Conservation (phyloP, 2,329 filamentous ascomycete genomes). For the Hypoxylon rubiginosum region DNA sequence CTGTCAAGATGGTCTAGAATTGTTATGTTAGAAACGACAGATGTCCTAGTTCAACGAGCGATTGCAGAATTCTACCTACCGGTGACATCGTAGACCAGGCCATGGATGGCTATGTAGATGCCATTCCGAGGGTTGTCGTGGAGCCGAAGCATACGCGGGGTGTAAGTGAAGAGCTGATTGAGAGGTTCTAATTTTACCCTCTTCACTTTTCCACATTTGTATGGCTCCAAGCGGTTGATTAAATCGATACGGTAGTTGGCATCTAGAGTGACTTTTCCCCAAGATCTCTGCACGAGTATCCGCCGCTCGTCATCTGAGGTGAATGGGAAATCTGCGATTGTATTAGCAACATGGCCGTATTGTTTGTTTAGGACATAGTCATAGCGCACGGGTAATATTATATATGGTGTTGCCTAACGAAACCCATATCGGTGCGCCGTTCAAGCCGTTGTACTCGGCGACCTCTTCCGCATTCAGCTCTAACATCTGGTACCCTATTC, state of each 20-base stretch:
- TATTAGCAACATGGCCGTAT: background rate
- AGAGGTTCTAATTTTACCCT: background rate
- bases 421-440: background rate
- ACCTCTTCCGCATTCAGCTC: background rate
- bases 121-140: slow-evolving; percentile 11
- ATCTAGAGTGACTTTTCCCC: background rate
- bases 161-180: background rate
- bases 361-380: background rate
- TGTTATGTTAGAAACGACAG: background rate
- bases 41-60: background rate
- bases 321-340: background rate
- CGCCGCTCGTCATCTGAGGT: background rate
- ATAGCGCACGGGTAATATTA: background rate
- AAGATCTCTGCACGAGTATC: background rate
- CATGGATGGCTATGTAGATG: slow-evolving; percentile 3
- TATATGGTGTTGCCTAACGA: background rate
- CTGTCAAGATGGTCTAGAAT: background rate
- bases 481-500: background rate
- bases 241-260: background rate
- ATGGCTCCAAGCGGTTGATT: background rate
- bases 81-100: background rate
- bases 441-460: background rate
- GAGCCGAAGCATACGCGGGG: background rate
- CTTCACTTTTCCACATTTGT: background rate
- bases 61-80: background rate